Conservation (phyloP, 2,329 filamentous ascomycete genomes). For the Rhytidhysteron rufulum region DNA sequence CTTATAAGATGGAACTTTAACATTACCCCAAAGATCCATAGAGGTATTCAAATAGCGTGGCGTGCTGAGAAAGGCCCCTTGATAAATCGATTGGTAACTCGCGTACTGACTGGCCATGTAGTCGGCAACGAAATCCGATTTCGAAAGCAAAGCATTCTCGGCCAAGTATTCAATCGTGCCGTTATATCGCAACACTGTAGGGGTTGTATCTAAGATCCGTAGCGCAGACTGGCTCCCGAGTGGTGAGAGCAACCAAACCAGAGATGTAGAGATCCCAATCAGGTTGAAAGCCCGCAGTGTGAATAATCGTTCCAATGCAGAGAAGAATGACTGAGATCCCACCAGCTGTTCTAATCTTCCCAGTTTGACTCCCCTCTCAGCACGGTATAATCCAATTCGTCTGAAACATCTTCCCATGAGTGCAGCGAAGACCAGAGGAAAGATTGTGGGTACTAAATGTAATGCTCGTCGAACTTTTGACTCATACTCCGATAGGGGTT, state of each 20-base stretch:
- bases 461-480: slow-evolving; percentile 1
- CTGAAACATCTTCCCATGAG: slow-evolving; percentile 3
- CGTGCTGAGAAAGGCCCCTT: not conserved
- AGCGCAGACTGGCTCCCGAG: slow-evolving; percentile 28
- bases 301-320: slow-evolving; percentile 26
- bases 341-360: slow-evolving; percentile 24
- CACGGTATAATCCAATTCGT: slow-evolving; percentile 13
- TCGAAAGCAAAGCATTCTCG: not conserved
- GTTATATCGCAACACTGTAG: slow-evolving; percentile 8
- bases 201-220: slow-evolving; percentile 18
- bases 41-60: not conserved
- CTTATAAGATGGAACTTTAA: not conserved
- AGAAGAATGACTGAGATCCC: slow-evolving; percentile 26
- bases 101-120: too few relatives aligned
- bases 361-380: slow-evolving; percentile 18
- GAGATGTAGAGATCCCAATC: slow-evolving; percentile 17
- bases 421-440: slow-evolving; percentile 1
- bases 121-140: too few relatives aligned
- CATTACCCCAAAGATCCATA: slow-evolving; percentile 1
- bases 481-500: slow-evolving; percentile 13
- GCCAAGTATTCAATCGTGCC: slow-evolving; percentile 13
- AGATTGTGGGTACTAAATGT: not conserved
- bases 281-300: slow-evolving; percentile 19
- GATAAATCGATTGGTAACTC: slow-evolving; percentile 1
- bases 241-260: slow-evolving; percentile 26